These are phyloP conservation scores for Suhomyces terraborum DNA, from an alignment of 1,139 yeast genomes.

Conservation along the genomic window DNA sequence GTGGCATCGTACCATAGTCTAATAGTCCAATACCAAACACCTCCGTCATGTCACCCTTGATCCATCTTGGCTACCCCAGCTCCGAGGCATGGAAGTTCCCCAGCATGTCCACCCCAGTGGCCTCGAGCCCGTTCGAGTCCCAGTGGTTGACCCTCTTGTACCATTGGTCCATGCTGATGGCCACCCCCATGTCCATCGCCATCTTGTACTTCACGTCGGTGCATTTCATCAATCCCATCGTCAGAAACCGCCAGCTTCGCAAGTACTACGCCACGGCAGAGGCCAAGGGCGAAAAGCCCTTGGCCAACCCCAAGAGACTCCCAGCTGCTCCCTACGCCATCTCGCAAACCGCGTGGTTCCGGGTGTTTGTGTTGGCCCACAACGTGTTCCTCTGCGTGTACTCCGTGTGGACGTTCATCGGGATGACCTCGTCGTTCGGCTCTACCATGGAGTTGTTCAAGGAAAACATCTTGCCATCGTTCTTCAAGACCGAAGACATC, in stretches of 20 bases:
- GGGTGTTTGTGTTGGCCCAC: constrained; percentile 60
- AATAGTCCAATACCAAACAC: too few species aligned
- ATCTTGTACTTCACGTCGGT: constrained; percentile 60
- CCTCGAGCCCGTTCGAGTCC: constrained; percentile 40
- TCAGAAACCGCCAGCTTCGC: constrained; percentile 39
- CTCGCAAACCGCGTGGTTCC: constrained; percentile 50
- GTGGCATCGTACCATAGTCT: too few species aligned
- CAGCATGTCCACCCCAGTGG: constrained; percentile 33
- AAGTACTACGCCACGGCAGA: constrained; percentile 24
- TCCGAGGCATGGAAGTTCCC: constrained; percentile 37
- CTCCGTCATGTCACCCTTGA: constrained; percentile 18
- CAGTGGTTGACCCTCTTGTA: constrained; percentile 31
- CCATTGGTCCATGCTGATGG: constrained; percentile 36
- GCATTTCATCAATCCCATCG: constrained; percentile 53
- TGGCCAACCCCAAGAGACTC: constrained; percentile 35
- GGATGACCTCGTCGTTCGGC: constrained; percentile 59
- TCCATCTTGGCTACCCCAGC: constrained; percentile 43
- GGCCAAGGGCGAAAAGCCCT: constrained; percentile 22
- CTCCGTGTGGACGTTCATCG: constrained; percentile 72
- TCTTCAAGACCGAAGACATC: constrained; percentile 18
- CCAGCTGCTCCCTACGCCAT: constrained; percentile 59
- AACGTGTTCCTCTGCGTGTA: constrained; percentile 63
- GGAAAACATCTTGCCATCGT: constrained; percentile 24
- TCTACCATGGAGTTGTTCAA: constrained; percentile 36
- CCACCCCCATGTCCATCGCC: constrained; percentile 62